Conservation (phyloP, 768 basidiomycete species). For the Dioszegia hungarica region DNA sequence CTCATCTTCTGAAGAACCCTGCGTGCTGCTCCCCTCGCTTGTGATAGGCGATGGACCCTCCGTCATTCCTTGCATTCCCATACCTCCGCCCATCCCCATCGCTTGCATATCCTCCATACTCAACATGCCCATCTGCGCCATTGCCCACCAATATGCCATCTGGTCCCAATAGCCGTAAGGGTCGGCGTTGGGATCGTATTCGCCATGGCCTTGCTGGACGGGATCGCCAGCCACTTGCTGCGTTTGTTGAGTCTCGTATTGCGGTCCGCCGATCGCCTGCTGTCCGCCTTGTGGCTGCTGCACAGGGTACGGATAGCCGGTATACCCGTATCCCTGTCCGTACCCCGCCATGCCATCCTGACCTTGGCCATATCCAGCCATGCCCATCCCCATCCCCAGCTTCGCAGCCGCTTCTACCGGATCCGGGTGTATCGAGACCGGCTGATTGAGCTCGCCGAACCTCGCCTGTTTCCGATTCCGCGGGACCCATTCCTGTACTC, state of each 20-base stretch:
- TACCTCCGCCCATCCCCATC: background rate
- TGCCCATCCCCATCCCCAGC: background rate
- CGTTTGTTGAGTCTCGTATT: background rate
- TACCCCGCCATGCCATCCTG: background rate
- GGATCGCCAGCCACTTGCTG: background rate
- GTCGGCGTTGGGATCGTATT: background rate
- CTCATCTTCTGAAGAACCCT: conserved; percentile 1
- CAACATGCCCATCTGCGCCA: background rate
- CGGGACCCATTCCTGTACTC: conserved; percentile 28
- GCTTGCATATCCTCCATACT: conserved; percentile 7
- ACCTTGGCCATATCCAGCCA: background rate
- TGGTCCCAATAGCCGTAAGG: conserved; percentile 21
- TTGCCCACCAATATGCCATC: conserved; percentile 15
- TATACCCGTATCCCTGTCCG: background rate
- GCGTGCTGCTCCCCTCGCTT: conserved; percentile 1
- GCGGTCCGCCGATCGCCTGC: too few relatives aligned
- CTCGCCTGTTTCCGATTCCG: conserved; percentile 18
- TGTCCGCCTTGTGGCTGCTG: background rate
- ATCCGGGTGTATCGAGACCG: conserved; percentile 12
- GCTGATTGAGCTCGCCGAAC: conserved; percentile 22
- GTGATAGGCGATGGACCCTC: background rate
- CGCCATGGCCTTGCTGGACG: background rate
- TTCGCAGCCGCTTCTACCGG: background rate
- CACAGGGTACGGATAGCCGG: background rate
- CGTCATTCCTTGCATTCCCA: background rate